Base-by-base conservation (phyloP, 2,329 filamentous ascomycete species). In the Kalaharituber pfeilii region DNA sequence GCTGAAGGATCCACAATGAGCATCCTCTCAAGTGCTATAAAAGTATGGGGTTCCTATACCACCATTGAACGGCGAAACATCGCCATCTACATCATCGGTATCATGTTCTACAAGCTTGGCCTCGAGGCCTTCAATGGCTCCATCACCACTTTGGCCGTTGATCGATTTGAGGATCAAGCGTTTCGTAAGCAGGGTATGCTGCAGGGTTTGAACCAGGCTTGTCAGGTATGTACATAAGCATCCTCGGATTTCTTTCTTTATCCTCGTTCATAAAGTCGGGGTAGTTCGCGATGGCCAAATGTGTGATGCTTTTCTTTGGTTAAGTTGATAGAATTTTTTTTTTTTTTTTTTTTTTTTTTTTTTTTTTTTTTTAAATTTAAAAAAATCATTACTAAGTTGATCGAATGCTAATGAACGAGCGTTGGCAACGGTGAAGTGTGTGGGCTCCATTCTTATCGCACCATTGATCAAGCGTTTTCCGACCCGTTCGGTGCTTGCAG, bases 61-160 rank as follows among this genome's bases (percentile, higher is more conserved):
- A 57, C 65, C 4, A 51, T 61, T 33, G 72, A 75, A 61, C 70
- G 69, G 53, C 68, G 70, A 52, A 72, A 72, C 54, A 69, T 73
- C 49, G 62, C 65, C 52, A 66, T 72, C 49, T 74, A 74, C 62
- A 72, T 74, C 49, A 60, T 65, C 7, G 73, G 72, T 5, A 73
- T 75, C 56, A 74, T 74, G 70, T 64, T 72, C 44, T 74, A 74
- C 65, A 75, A 75, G 58, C 73, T 75, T 55, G 72, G 71, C 26
- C 67, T 73, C 13, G 72, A 74, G 59, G 71, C 71, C 6, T 74
- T 74, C 65, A 73, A 72, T 60, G 72, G 72, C 1, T 74, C 71
- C 29, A 69, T 75, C 60, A 69, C 71, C 29, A 70, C 71, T 15
- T 65, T 74, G 2, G 72, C 72, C 9, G 72, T 70, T 3, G 74